A percentile compares a stretch with the other conserved stretches of the same genome.
These are phyloP conservation scores for Phytophthora cajani DNA, from an alignment of 352 stramenopile genomes.

Conservation along the genomic window DNA sequence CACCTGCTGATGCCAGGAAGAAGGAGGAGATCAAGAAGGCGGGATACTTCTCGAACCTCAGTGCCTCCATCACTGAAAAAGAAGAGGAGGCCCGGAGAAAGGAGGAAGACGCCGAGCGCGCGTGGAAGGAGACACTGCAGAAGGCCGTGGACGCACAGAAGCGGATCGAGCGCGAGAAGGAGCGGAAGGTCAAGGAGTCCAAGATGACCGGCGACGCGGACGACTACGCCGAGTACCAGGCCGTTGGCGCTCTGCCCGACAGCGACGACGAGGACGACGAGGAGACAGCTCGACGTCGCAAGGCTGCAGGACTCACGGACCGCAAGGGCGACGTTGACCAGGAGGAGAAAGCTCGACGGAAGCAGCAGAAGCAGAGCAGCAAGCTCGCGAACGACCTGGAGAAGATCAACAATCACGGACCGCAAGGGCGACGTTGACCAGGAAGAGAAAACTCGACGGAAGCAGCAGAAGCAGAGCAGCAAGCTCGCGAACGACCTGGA, in stretches of 20 bases:
- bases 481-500: conserved; percentile 73
- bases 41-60: conserved; percentile 77
- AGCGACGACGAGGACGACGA: conserved; percentile 73
- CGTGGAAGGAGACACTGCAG: conserved; percentile 66
- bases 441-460: conserved; percentile 47
- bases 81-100: conserved; percentile 48
- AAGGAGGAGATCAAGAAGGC: conserved; percentile 28
- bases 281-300: conserved; percentile 40
- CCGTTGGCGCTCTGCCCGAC: conserved; percentile 39
- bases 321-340: conserved; percentile 32
- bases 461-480: conserved; percentile 73
- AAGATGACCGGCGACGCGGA: conserved; percentile 48
- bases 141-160: conserved; percentile 62
- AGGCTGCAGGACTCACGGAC: conserved; percentile 35
- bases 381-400: conserved; percentile 73
- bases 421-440: conserved; percentile 32
- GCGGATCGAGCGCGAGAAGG: conserved; percentile 47
- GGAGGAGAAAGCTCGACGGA: conserved; percentile 48
- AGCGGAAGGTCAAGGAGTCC: conserved; percentile 43
- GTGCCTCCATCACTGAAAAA: conserved; percentile 67
- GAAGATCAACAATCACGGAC: conserved; percentile 42
- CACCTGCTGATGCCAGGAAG: conserved; percentile 10
- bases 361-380: conserved; percentile 73
- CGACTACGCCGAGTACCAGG: conserved; percentile 73
- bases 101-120: conserved; percentile 51